These are phyloP conservation scores for Auxenochlorella pyrenoidosa DNA, from an alignment of 139 green algal genomes.

Conservation along the genomic window DNA sequence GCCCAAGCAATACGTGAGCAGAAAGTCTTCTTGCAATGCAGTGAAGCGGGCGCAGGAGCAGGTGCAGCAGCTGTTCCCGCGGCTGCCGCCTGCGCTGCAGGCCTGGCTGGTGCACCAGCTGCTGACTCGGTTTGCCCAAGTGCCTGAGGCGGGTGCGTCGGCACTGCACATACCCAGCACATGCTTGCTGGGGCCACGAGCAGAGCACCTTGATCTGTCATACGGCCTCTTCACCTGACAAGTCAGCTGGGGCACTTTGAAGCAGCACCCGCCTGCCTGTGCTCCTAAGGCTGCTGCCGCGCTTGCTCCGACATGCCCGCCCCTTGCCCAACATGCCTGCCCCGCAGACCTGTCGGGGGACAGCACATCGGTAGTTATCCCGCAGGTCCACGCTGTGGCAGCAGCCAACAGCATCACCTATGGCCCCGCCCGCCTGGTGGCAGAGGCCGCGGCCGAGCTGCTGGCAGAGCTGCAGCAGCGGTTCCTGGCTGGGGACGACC, in stretches of 20 bases:
- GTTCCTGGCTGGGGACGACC: neutral
- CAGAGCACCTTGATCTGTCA: neutral
- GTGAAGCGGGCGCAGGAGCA: neutral
- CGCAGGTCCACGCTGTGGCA: neutral
- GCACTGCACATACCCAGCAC: neutral
- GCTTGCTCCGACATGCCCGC: neutral
- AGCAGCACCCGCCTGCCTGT: neutral
- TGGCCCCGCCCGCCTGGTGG: neutral
- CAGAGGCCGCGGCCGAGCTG: neutral
- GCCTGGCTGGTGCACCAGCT: conserved; percentile 4
- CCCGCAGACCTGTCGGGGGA: neutral
- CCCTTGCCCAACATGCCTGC: neutral
- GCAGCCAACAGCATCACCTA: neutral
- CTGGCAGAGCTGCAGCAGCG: neutral
- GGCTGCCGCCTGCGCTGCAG: neutral
- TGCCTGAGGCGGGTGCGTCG: neutral
- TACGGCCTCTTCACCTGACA: neutral
- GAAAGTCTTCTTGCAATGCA: neutral
- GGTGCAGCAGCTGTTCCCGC: neutral
- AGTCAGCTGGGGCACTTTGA: no score
- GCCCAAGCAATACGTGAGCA: neutral
- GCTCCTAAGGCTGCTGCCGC: neutral
- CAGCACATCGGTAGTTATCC: neutral
- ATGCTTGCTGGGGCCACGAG: neutral
- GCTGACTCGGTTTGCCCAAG: neutral